These are phyloP conservation scores for Globisporangium acanthophoron DNA, from an alignment of 352 stramenopile genomes.

Conservation along the genomic window DNA sequence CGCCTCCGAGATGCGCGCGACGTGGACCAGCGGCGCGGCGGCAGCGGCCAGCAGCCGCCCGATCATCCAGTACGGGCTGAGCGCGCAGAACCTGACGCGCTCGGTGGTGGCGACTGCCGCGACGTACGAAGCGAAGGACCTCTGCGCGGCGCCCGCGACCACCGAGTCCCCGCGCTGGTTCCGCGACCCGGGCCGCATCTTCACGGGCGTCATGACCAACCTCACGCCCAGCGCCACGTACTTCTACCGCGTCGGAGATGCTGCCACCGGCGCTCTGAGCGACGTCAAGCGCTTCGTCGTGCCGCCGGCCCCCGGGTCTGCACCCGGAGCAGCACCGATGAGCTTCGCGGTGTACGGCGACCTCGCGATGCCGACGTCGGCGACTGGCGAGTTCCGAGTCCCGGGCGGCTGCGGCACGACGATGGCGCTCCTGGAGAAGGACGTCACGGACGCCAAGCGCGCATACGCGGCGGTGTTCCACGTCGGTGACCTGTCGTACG, in stretches of 20 bases:
- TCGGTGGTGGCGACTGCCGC: conserved; percentile 4
- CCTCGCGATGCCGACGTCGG: conserved; percentile 22
- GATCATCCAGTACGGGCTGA: conserved; percentile 30
- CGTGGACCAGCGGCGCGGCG: conserved; percentile 43
- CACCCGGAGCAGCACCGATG: conserved; percentile 5
- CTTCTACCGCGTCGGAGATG: conserved; percentile 17
- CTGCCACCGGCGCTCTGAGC: conserved; percentile 1
- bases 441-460: conserved; percentile 11
- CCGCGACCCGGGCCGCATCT: conserved; percentile 11
- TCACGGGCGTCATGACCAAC: conserved; percentile 12
- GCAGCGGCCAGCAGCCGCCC: conserved; percentile 7
- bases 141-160: conserved; percentile 11
- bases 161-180: conserved; percentile 8
- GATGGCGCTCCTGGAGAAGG: conserved; percentile 11
- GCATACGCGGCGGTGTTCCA: conserved; percentile 73
- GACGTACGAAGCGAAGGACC: conserved; percentile 14
- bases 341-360: conserved; percentile 58
- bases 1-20: conserved; percentile 38
- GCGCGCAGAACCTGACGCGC: conserved; percentile 13
- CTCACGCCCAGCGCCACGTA: conserved; percentile 6
- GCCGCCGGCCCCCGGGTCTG: conserved; percentile 5
- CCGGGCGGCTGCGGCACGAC: conserved; percentile 9
- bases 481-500: conserved; percentile 80
- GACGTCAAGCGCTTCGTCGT: conserved; percentile 14
- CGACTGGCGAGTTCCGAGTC: conserved; percentile 12